phyloP scores from a whole-genome alignment of 1,284 basidiomycete genomes.

The Afroboletus lepidellus region DNA sequence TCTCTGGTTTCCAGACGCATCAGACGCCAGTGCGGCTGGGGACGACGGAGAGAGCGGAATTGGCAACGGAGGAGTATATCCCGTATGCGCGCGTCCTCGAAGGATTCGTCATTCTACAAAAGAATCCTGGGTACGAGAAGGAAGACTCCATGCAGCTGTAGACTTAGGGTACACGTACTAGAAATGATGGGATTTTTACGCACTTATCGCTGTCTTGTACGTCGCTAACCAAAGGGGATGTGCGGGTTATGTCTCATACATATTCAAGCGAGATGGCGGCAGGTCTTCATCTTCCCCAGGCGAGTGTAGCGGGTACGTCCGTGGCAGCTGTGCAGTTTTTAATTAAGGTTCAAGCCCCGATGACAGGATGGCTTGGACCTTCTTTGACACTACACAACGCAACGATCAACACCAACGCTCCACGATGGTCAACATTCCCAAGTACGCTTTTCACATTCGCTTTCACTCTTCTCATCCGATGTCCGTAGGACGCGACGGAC shows the following conservation, averaged over 20 bases:
- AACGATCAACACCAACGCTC: conserved; percentile 35
- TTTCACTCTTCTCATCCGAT: conserved; percentile 20
- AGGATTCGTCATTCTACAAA: conserved; percentile 85
- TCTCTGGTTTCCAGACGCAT: conserved; percentile 96
- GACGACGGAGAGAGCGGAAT: conserved; percentile 90
- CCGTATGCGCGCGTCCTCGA: conserved; percentile 88
- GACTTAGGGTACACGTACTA: conserved; percentile 15
- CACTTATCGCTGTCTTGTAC: too few relatives aligned
- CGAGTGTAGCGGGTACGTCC: too few relatives aligned
- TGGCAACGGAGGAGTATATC: conserved; percentile 96
- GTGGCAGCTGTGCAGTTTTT: too few relatives aligned
- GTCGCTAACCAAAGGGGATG: too few relatives aligned
- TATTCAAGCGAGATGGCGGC: too few relatives aligned
- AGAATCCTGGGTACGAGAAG: conserved; percentile 83
- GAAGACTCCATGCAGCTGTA: conserved; percentile 81
- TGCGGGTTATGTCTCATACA: too few relatives aligned
- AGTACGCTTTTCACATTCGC: conserved; percentile 50
- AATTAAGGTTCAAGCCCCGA: too few relatives aligned
- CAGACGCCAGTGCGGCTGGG: conserved; percentile 93
- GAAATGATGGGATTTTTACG: too few relatives aligned
- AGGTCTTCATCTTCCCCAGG: too few relatives aligned
- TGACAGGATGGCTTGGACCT: too few relatives aligned
- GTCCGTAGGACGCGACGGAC: conserved; percentile 73
- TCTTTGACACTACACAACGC: too few relatives aligned
- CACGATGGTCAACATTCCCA: conserved; percentile 89